Evolutionary conservation across 495 filamentous ascomycete genomes (phyloP), one percentile per base, ranked within the genome.

Genomic region (Penicillium steckii): DNA sequence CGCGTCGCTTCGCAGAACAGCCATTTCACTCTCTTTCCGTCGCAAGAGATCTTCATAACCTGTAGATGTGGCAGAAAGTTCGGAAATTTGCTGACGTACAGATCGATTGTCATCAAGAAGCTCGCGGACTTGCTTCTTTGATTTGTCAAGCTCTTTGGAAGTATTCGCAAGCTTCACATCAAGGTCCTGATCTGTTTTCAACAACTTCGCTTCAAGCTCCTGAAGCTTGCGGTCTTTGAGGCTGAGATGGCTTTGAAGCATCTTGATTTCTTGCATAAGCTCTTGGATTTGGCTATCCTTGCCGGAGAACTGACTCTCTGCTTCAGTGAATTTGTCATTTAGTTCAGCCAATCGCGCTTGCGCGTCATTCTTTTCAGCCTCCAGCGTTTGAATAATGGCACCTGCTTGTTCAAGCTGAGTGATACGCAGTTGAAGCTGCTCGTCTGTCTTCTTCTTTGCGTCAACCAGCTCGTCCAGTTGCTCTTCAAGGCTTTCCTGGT

Each of bases 401-500:
- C 90, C 91, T 1, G 94, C 94, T 67, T 97, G 91, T 59, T 97
- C 95, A 3, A 98, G 79, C 63, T 97, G 88, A 1, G 79, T 78
- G 13, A 90, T 81, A 61, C 85, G 89, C 44, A 83, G 75, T 33
- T 95, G 85, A 2, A 91, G 83, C 48, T 96, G 85, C 18, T 91
- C 85, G 60, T 97, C 93, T 0, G 89, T 86, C 43, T 83, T 89
- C 71, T 90, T 95, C 70, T 96, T 96, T 2, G 92, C 91, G 23
- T 85, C 81, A 23, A 99, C 85, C 18, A 97, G 75, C 46, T 87
- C 85, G 66, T 99, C 95, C 1, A 99, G 76, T 64, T 97, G 91
- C 38, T 91, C 89, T 66, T 99, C 95, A 2, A 97, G 81, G 25
- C 83, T 84, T 62, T 97, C 95, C 68, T 97, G 94, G 57, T 99